phyloP scores from a whole-genome alignment of 2,329 filamentous ascomycete genomes.

The Fusarium circinatum region DNA sequence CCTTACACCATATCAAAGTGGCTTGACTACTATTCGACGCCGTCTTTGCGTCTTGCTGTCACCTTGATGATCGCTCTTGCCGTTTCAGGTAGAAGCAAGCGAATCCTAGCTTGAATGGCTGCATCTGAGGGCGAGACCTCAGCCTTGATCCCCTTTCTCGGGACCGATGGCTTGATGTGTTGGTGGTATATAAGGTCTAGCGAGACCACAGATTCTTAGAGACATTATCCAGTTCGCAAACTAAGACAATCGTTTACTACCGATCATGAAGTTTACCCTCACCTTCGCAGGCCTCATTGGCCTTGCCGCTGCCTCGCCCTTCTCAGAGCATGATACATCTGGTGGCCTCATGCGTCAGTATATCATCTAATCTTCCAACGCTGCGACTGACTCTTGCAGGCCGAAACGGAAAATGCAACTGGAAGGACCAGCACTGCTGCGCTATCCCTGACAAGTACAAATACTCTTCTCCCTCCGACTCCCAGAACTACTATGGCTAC shows the following conservation, averaged over 20 bases:
- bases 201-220: not conserved
- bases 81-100: constrained; percentile 7
- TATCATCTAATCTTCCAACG: rapidly evolving
- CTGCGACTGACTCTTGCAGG: constrained; percentile 6
- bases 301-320: constrained; percentile 21
- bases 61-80: not conserved
- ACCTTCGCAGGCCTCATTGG: constrained; percentile 7
- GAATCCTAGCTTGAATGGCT: not conserved
- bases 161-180: not conserved
- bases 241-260: not conserved
- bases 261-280: constrained; percentile 19
- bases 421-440: constrained; percentile 31
- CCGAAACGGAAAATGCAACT: constrained; percentile 25
- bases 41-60: not conserved
- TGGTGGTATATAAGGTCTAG: not conserved
- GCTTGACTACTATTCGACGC: constrained; percentile 10
- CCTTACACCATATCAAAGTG: constrained; percentile 7
- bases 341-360: constrained; percentile 13
- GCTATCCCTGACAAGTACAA: not conserved
- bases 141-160: not conserved
- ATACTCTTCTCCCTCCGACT: not conserved
- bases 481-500: constrained; percentile 1
- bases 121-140: not conserved
- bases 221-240: not conserved
- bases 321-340: constrained; percentile 8